Base-by-base conservation (phyloP, 2,329 filamentous ascomycete genomes). In the Ophiosphaerella herpotricha region DNA sequence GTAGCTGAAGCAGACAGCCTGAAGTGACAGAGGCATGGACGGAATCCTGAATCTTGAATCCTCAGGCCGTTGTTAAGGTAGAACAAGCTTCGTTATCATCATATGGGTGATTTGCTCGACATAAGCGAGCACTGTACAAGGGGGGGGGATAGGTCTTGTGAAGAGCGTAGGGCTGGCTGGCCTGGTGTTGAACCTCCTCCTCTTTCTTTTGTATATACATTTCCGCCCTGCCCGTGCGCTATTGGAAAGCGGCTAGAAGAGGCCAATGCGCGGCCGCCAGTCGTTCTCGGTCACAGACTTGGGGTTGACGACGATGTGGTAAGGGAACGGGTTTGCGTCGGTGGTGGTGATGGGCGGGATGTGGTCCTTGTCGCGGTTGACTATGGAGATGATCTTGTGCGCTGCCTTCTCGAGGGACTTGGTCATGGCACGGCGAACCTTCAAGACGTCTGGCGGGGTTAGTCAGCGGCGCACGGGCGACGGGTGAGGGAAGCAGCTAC, bases 311-410 rank as follows among this genome's bases (percentile, higher is more conserved):
- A 88, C 83, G 68, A 97, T 96, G 73, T 92, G 88, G 75, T 96
- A 97, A 0, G 93, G 93, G 68, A 97, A 99, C 0, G 94, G 93
- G 72, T 97, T 97, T 40, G 89, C 80, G 55, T 93, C 90, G 68
- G 87, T 91, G 18, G 91, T 94, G 7, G 91, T 97, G 64, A 97
- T 97, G 43, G 93, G 94, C 1, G 94, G 94, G 59, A 99, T 97
- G 74, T 97, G 94, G 67, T 95, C 90, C 72, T 95, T 96, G 74
- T 97, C 89, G 43, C 84, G 79, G 75, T 96, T 96, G 64, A 90
- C 91, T 46, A 90, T 88, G 55, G 86, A 87, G 61, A 97, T 85
- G 64, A 97, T 93, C 75, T 96, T 96, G 79, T 96, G 85, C 50
- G 89, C 89, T 6, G 91, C 90, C 54, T 91, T 89, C 57, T 91